Conservation (phyloP, 352 stramenopile species). For the Phytophthora ohioensis region DNA sequence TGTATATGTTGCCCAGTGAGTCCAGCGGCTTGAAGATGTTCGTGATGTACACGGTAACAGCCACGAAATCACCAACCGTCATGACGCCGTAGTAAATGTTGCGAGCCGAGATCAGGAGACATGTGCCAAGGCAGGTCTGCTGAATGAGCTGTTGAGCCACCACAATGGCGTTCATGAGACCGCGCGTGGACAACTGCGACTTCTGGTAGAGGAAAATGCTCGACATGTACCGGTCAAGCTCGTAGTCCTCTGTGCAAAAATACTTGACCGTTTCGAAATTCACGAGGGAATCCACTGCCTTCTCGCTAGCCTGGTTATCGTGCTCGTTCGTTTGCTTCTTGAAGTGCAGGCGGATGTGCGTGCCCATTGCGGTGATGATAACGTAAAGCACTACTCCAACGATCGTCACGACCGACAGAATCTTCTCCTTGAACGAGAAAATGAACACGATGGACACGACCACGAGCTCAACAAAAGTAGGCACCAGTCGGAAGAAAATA, state of each 20-base stretch:
- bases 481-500: slow-evolving; percentile 95
- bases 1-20: slow-evolving; percentile 97
- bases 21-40: slow-evolving; percentile 98
- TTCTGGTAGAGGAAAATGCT: slow-evolving; percentile 92
- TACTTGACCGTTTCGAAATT: slow-evolving; percentile 99
- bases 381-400: slow-evolving; percentile 95
- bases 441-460: slow-evolving; percentile 92
- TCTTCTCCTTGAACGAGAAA: slow-evolving; percentile 93
- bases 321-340: slow-evolving; percentile 94
- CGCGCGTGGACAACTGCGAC: slow-evolving; percentile 90
- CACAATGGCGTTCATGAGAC: slow-evolving; percentile 94
- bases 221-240: slow-evolving; percentile 79
- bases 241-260: slow-evolving; percentile 95
- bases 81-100: slow-evolving; percentile 61
- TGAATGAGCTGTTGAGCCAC: slow-evolving; percentile 95
- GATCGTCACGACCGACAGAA: slow-evolving; percentile 88
- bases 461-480: slow-evolving; percentile 95
- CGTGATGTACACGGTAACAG: slow-evolving; percentile 94
- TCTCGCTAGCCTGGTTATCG: slow-evolving; percentile 97
- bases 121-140: slow-evolving; percentile 78
- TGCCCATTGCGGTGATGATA: slow-evolving; percentile 89
- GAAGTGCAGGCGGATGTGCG: slow-evolving; percentile 81
- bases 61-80: slow-evolving; percentile 96
- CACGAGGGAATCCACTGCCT: slow-evolving; percentile 95
- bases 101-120: slow-evolving; percentile 70